phyloP scores from a whole-genome alignment of 2,329 filamentous ascomycete genomes.

The Cercospora nicotianae region DNA sequence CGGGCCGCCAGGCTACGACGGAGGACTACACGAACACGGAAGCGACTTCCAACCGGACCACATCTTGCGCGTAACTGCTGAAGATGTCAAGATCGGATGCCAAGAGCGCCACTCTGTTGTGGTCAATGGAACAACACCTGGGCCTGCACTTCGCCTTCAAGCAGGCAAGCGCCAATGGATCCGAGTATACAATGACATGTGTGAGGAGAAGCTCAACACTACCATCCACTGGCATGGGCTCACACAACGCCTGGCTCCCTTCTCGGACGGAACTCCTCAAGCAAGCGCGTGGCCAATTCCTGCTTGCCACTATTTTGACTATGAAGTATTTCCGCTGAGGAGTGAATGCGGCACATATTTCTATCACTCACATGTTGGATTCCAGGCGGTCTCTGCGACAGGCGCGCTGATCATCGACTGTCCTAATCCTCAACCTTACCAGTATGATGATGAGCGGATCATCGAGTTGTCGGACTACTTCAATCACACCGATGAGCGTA shows the following conservation, averaged over 20 bases:
- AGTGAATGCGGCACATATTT: conserved; percentile 65
- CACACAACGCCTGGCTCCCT: conserved; percentile 59
- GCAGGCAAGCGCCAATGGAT: conserved; percentile 56
- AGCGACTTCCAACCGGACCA: conserved; percentile 45
- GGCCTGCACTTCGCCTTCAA: conserved; percentile 50
- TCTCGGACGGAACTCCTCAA: conserved; percentile 62
- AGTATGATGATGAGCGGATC: conserved; percentile 63
- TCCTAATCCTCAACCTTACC: conserved; percentile 49
- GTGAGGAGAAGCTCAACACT: conserved; percentile 48
- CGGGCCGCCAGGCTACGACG: conserved; percentile 23
- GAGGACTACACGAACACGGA: conserved; percentile 29
- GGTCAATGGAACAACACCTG: conserved; percentile 56
- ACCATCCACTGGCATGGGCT: conserved; percentile 72
- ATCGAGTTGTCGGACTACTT: conserved; percentile 60
- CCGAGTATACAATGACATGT: conserved; percentile 60
- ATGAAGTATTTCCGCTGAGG: conserved; percentile 57
- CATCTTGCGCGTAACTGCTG: conserved; percentile 49
- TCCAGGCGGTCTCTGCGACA: conserved; percentile 60
- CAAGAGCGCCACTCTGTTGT: conserved; percentile 50
- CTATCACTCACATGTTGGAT: conserved; percentile 67
- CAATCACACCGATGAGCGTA: conserved; percentile 51
- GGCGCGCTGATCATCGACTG: conserved; percentile 63
- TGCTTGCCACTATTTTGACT: conserved; percentile 64
- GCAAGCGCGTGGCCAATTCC: conserved; percentile 67
- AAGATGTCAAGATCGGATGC: conserved; percentile 50